phyloP scores from a whole-genome alignment of 2,329 filamentous ascomycete genomes.

The Aspergillus pseudotamarii region DNA sequence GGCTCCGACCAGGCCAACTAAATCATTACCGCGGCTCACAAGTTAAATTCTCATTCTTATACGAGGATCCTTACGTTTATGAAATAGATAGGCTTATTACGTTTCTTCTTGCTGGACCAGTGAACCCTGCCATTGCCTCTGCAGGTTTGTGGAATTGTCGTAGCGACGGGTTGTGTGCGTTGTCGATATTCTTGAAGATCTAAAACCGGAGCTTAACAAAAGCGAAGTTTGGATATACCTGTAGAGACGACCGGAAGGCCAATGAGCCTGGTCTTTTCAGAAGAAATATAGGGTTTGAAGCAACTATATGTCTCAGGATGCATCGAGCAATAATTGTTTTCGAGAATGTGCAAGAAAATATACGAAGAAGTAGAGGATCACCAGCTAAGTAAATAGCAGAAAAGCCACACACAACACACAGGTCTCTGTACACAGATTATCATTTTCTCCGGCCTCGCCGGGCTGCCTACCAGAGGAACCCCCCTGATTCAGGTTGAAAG shows the following conservation, averaged over 20 bases:
- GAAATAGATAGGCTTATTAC: slow-evolving; percentile 59
- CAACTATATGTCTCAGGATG: too few relatives aligned
- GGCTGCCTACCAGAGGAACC: too few relatives aligned
- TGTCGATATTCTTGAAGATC: slow-evolving; percentile 65
- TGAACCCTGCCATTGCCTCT: slow-evolving; percentile 65
- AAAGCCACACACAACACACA: too few relatives aligned
- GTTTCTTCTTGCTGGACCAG: slow-evolving; percentile 74
- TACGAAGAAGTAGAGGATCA: too few relatives aligned
- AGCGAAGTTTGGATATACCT: slow-evolving; percentile 67
- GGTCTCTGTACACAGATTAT: background rate
- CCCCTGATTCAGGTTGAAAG: too few relatives aligned
- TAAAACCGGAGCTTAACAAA: slow-evolving; percentile 61
- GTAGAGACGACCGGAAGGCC: slow-evolving; percentile 54
- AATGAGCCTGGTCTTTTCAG: background rate
- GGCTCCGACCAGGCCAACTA: slow-evolving; percentile 33
- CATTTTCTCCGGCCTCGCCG: background rate
- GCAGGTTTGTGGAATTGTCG: slow-evolving; percentile 66
- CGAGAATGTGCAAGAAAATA: too few relatives aligned
- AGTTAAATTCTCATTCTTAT: slow-evolving; percentile 52
- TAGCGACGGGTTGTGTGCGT: slow-evolving; percentile 69
- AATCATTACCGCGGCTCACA: slow-evolving; percentile 68
- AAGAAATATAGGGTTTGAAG: too few relatives aligned
- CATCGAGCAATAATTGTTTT: too few relatives aligned
- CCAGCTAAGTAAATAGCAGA: too few relatives aligned
- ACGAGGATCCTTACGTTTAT: background rate